Evolutionary conservation across 129 eudicot genomes (phyloP).

Genomic region (Cynara cardunculus): DNA sequence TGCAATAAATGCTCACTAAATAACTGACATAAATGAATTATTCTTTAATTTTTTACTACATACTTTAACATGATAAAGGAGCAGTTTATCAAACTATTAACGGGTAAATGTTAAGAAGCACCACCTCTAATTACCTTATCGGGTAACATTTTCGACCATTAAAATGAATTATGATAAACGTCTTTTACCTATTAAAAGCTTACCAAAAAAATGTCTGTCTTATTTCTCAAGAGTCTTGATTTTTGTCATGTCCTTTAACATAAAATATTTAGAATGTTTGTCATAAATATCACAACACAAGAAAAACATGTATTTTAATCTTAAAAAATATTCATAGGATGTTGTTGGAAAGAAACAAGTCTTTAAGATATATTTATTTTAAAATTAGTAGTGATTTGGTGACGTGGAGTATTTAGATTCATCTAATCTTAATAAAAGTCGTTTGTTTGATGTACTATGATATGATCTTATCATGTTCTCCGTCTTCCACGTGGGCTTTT

Average conservation of each 20-base stretch:
- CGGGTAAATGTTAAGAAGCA: not conserved
- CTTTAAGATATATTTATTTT: not conserved
- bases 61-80: too few relatives aligned
- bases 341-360: not conserved
- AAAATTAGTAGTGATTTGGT: conserved; percentile 12
- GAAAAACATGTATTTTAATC: too few relatives aligned
- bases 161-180: not conserved
- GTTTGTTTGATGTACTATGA: conserved; percentile 19
- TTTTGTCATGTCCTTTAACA: too few relatives aligned
- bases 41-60: too few relatives aligned
- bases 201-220: not conserved
- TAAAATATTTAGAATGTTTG: too few relatives aligned
- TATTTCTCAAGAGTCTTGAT: not conserved
- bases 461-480: conserved; percentile 32
- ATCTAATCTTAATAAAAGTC: conserved; percentile 9
- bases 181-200: not conserved
- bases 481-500: conserved; percentile 15
- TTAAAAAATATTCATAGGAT: not conserved
- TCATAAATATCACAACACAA: not conserved
- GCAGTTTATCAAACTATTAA: not conserved
- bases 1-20: too few relatives aligned
- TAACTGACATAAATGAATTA: not conserved
- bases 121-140: not conserved
- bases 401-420: conserved; percentile 29
- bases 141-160: too few relatives aligned